Conservation (phyloP, 2,329 filamentous ascomycete species). For the Dothideomycetidae sp. region DNA sequence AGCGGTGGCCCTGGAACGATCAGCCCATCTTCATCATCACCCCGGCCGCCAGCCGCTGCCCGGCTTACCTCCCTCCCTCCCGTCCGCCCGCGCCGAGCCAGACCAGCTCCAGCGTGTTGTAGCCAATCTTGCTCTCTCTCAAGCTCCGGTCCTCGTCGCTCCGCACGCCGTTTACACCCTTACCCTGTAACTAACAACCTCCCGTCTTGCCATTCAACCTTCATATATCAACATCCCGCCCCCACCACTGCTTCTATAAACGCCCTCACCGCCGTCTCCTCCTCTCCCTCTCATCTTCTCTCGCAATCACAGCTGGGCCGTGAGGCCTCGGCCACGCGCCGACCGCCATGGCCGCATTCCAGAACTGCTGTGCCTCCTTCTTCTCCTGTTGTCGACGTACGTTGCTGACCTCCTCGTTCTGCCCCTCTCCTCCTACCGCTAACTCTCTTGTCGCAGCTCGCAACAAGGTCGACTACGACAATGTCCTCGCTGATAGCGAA, state of each 20-base stretch:
- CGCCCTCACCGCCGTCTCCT: too few relatives aligned
- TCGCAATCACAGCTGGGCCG: conserved; percentile 4
- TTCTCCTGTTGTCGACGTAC: conserved; percentile 23
- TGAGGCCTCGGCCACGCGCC: conserved; percentile 9
- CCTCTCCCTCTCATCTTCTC: neutral
- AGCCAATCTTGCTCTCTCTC: too few relatives aligned
- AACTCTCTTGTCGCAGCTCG: conserved; percentile 23
- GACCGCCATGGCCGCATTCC: conserved; percentile 16
- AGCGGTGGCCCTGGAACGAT: too few relatives aligned
- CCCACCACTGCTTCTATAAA: too few relatives aligned
- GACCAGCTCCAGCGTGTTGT: too few relatives aligned
- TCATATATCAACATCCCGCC: conserved; percentile 5
- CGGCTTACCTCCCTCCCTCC: too few relatives aligned
- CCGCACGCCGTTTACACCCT: neutral
- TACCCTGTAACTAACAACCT: too few relatives aligned
- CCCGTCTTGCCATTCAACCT: too few relatives aligned
- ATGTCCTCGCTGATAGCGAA: conserved; percentile 73
- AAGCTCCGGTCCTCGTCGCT: neutral
- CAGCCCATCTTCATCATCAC: too few relatives aligned
- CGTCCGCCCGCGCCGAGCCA: too few relatives aligned
- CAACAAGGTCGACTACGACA: conserved; percentile 31
- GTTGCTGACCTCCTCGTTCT: conserved; percentile 8
- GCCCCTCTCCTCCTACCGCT: conserved; percentile 11
- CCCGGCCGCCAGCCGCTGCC: too few relatives aligned
- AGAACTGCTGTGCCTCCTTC: conserved; percentile 19